A percentile compares a stretch with the other conserved stretches of the same genome.
Conservation (phyloP, 192 early-diverging fungal genomes). For the Entophlyctis luteolus region DNA sequence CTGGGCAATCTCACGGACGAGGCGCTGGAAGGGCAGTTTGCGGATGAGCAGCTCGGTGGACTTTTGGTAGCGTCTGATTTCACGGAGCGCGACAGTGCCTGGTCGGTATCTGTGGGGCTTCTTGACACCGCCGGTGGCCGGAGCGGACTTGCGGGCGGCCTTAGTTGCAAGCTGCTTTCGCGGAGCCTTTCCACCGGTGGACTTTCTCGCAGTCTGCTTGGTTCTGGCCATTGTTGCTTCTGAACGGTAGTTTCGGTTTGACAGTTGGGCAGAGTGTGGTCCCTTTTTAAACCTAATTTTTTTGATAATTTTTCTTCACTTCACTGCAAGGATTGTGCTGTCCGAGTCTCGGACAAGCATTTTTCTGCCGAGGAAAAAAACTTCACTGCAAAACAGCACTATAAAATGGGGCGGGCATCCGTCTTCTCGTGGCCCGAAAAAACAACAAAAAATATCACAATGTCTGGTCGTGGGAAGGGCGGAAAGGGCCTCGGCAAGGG, state of each 20-base stretch:
- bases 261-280: not conserved
- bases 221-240: conserved; percentile 30
- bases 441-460: conserved; percentile 34
- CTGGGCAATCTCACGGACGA: conserved; percentile 98
- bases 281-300: not conserved
- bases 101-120: conserved; percentile 45
- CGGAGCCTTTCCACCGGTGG: conserved; percentile 97
- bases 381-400: too few relatives aligned
- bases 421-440: not conserved
- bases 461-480: conserved; percentile 99
- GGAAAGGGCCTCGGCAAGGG: conserved; percentile 99
- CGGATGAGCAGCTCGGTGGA: conserved; percentile 82
- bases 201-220: conserved; percentile 98
- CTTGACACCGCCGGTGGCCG: conserved; percentile 93
- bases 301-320: not conserved
- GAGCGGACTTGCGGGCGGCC: conserved; percentile 95
- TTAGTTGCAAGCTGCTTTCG: conserved; percentile 93
- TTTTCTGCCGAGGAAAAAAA: not conserved
- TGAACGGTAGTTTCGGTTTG: not conserved
- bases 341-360: not conserved
- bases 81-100: conserved; percentile 77
- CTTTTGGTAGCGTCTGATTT: conserved; percentile 87
- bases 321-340: not conserved
- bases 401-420: too few relatives aligned
- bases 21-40: conserved; percentile 84